phyloP scores from a whole-genome alignment of 2,329 filamentous ascomycete genomes.

The Pseudonectria foliicola region DNA sequence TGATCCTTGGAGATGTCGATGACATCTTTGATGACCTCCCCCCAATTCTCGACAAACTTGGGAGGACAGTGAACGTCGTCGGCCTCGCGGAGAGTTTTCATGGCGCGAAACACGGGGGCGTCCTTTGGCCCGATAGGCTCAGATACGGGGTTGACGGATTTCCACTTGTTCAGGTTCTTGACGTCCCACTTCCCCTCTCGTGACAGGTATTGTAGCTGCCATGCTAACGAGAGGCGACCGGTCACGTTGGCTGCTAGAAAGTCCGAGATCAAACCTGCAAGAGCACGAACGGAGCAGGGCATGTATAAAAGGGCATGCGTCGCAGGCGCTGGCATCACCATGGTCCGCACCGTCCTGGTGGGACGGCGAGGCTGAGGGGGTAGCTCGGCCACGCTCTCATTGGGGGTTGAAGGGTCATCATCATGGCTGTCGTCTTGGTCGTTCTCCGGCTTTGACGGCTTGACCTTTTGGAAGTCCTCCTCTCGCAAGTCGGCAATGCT shows the following conservation, averaged over 20 bases:
- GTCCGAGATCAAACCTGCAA: slow-evolving; percentile 75
- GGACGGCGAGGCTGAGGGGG: slow-evolving; percentile 44
- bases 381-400: slow-evolving; percentile 34
- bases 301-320: slow-evolving; percentile 81
- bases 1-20: slow-evolving; percentile 88
- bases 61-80: slow-evolving; percentile 75
- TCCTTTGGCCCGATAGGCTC: slow-evolving; percentile 55
- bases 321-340: slow-evolving; percentile 67
- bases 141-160: slow-evolving; percentile 70
- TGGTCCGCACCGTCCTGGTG: slow-evolving; percentile 54
- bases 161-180: slow-evolving; percentile 92
- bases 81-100: slow-evolving; percentile 89
- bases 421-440: slow-evolving; percentile 32
- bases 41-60: slow-evolving; percentile 63
- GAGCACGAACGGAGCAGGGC: slow-evolving; percentile 63
- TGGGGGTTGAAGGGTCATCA: slow-evolving; percentile 41
- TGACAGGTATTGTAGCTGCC: slow-evolving; percentile 85
- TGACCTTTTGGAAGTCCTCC: slow-evolving; percentile 18
- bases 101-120: slow-evolving; percentile 66
- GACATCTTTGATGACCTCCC: slow-evolving; percentile 61
- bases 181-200: slow-evolving; percentile 96
- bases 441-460: slow-evolving; percentile 13
- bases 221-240: slow-evolving; percentile 70
- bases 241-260: slow-evolving; percentile 74
- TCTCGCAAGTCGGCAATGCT: slow-evolving; percentile 28